Evolutionary conservation across 1,284 basidiomycete species (phyloP), one percentile per base, ranked within the genome.

Genomic region (Trichosporon sp.): DNA sequence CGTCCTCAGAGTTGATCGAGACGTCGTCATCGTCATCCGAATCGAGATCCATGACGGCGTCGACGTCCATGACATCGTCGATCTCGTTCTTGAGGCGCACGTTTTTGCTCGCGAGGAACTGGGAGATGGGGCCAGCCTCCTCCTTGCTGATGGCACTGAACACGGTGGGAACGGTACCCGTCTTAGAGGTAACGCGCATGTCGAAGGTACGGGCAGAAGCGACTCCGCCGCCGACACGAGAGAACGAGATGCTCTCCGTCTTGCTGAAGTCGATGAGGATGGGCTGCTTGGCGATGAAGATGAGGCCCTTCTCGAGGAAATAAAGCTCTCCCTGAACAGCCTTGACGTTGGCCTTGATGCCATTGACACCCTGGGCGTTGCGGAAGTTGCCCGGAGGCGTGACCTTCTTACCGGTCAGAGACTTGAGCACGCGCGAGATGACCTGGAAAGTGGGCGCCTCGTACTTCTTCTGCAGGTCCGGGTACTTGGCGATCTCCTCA

Each of bases 241-340:
- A 96, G 87, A 99, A 98, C 67, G 94, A 88, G 73, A 94, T 92
- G 84, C 93, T 91, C 78, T 95, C 91, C 71, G 98, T 92, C 79
- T 98, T 94, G 70, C 90, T 89, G 76, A 97, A 91, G 76, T 97
- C 93, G 77, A 98, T 89, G 78, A 98, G 91, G 48, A 91, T 91
- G 0, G 97, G 96, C 79, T 95, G 92, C 84, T 98, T 99, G 71
- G 96, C 95, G 69, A 99, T 95, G 86, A 98, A 99, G 85, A 99
- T 93, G 66, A 99, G 88, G 81, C 92, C 94, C 88, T 98, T 98
- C 83, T 99, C 97, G 74, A 99, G 90, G 86, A 98, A 90, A 88
- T 98, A 99, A 32, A 99, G 89, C 82, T 98, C 94, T 74, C 97
- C 97, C 83, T 98, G 96, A 14, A 93, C 89, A 59, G 97, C 97